These are phyloP conservation scores for Neonectria neomacrospora DNA, from an alignment of 2,329 filamentous ascomycete species.

Conservation along the genomic window DNA sequence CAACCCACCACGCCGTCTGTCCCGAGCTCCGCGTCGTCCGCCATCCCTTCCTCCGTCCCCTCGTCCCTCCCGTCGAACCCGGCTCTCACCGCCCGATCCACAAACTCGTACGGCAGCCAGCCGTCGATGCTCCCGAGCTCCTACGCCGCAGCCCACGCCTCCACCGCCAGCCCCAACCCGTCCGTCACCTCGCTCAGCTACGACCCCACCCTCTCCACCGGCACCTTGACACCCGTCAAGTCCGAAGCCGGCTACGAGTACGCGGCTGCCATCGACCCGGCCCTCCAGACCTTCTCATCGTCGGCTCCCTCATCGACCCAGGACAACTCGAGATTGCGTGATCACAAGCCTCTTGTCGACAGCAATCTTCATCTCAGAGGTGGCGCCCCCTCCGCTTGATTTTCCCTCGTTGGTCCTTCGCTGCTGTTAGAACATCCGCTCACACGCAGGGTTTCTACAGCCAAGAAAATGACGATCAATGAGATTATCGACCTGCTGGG, in stretches of 20 bases:
- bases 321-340: slow-evolving; percentile 42
- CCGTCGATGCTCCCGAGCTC: slow-evolving; percentile 57
- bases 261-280: slow-evolving; percentile 72
- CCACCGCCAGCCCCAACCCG: slow-evolving; percentile 48
- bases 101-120: slow-evolving; percentile 59
- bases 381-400: slow-evolving; percentile 57
- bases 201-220: slow-evolving; percentile 49
- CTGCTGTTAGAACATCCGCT: slow-evolving; percentile 48
- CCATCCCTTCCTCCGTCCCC: slow-evolving; percentile 39
- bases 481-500: slow-evolving; percentile 75
- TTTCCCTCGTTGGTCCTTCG: slow-evolving; percentile 44
- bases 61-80: slow-evolving; percentile 39
- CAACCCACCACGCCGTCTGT: slow-evolving; percentile 50
- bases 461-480: slow-evolving; percentile 73
- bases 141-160: slow-evolving; percentile 53
- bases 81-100: slow-evolving; percentile 41
- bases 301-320: slow-evolving; percentile 29
- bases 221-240: slow-evolving; percentile 49
- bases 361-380: slow-evolving; percentile 60
- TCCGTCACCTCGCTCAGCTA: slow-evolving; percentile 46
- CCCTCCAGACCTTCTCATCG: slow-evolving; percentile 61
- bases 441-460: slow-evolving; percentile 46
- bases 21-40: slow-evolving; percentile 40
- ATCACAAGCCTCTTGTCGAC: slow-evolving; percentile 46
- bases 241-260: slow-evolving; percentile 63